These are phyloP conservation scores for Trypanosoma melophagium DNA, from an alignment of 208 protist species.

Conservation along the genomic window DNA sequence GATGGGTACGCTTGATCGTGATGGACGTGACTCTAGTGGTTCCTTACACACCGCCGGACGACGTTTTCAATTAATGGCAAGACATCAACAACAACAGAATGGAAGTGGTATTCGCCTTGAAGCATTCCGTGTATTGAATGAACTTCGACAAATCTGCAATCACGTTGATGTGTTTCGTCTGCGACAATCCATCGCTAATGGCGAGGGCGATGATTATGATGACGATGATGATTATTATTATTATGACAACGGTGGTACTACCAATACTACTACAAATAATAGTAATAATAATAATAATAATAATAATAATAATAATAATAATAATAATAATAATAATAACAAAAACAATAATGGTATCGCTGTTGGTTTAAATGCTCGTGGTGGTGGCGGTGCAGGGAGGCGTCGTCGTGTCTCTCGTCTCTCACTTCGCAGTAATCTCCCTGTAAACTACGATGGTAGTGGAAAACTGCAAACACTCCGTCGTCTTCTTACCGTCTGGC, in stretches of 20 bases:
- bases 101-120: conserved; percentile 53
- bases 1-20: conserved; percentile 46
- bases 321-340: conserved; percentile 1
- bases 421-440: conserved; percentile 72
- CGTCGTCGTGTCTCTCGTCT: conserved; percentile 2
- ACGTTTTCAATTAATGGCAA: conserved; percentile 50
- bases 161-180: conserved; percentile 73
- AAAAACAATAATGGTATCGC: neutral
- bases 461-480: conserved; percentile 93
- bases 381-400: neutral
- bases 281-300: conserved; percentile 13
- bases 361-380: too few species aligned
- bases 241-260: conserved; percentile 5
- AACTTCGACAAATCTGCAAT: conserved; percentile 84
- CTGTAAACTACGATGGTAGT: conserved; percentile 63
- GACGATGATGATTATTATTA: conserved; percentile 3
- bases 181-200: conserved; percentile 36
- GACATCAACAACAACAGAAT: conserved; percentile 18
- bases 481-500: conserved; percentile 93
- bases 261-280: conserved; percentile 14
- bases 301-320: neutral
- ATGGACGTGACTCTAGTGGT: conserved; percentile 58
- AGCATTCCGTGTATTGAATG: conserved; percentile 63
- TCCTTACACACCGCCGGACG: conserved; percentile 59
- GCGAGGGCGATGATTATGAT: conserved; percentile 20